A percentile compares a stretch with the other conserved stretches of the same genome.
Conservation (phyloP, 169 alveolate species). For the Theileria annulata region DNA sequence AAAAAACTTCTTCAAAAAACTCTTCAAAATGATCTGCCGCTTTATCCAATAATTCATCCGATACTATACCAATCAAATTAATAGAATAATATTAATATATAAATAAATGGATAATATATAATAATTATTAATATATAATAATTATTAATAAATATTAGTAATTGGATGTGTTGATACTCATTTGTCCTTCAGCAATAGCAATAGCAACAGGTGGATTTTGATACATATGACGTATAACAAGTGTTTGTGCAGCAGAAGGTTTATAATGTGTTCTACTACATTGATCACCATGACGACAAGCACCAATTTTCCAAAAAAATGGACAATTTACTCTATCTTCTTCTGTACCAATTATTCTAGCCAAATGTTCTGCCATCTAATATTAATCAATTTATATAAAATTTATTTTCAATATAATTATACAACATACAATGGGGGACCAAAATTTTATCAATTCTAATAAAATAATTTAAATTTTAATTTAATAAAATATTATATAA, state of each 20-base stretch:
- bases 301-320: conserved; percentile 99
- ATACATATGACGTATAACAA: conserved; percentile 95
- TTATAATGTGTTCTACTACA: conserved; percentile 98
- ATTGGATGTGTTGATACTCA: conserved; percentile 60
- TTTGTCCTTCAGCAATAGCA: conserved; percentile 97
- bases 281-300: conserved; percentile 99
- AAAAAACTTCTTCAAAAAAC: conserved; percentile 97
- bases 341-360: conserved; percentile 97
- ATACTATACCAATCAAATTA: conserved; percentile 33
- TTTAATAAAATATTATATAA: not conserved
- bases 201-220: conserved; percentile 98
- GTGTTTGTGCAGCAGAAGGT: conserved; percentile 95
- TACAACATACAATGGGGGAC: conserved; percentile 5
- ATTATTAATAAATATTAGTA: not conserved
- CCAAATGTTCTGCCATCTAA: conserved; percentile 97
- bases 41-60: conserved; percentile 93
- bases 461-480: too few species aligned
- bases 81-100: too few species aligned
- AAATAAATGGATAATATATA: conserved; percentile 71
- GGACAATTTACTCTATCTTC: conserved; percentile 99
- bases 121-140: not conserved
- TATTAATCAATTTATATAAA: not conserved
- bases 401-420: not conserved
- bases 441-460: not conserved
- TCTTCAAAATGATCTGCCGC: conserved; percentile 98